Conservation (phyloP, 345 rosid species). For the Camelina laxa region DNA sequence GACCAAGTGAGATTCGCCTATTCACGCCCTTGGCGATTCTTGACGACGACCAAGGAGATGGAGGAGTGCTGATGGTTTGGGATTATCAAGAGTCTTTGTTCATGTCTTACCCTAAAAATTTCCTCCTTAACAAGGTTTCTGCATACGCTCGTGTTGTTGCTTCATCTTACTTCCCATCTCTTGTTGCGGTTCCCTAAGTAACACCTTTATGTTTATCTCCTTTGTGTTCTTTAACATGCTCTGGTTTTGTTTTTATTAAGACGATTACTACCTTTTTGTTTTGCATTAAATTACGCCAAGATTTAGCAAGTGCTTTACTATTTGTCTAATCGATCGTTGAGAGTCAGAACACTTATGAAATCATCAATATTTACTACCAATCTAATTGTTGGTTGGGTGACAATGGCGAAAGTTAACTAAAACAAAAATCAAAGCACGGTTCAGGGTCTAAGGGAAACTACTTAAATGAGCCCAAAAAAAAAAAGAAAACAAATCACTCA, state of each 20-base stretch:
- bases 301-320: not conserved
- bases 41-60: not conserved
- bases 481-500: not conserved
- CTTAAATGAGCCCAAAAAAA: not conserved
- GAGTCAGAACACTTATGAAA: not conserved
- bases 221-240: not conserved
- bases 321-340: not conserved
- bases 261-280: not conserved
- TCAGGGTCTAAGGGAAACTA: not conserved
- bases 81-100: not conserved
- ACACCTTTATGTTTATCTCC: not conserved
- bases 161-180: not conserved
- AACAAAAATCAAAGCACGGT: not conserved
- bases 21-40: not conserved
- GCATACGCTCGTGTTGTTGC: conserved; percentile 20
- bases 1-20: not conserved
- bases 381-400: conserved; percentile 13
- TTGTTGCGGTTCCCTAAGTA: not conserved
- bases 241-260: not conserved
- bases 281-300: too few relatives aligned
- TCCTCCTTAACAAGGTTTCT: not conserved
- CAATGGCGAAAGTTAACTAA: conserved; percentile 13
- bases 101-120: not conserved
- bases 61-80: not conserved
- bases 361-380: not conserved